Conservation (phyloP, 805 yeast species). For the Candida boleticola region DNA sequence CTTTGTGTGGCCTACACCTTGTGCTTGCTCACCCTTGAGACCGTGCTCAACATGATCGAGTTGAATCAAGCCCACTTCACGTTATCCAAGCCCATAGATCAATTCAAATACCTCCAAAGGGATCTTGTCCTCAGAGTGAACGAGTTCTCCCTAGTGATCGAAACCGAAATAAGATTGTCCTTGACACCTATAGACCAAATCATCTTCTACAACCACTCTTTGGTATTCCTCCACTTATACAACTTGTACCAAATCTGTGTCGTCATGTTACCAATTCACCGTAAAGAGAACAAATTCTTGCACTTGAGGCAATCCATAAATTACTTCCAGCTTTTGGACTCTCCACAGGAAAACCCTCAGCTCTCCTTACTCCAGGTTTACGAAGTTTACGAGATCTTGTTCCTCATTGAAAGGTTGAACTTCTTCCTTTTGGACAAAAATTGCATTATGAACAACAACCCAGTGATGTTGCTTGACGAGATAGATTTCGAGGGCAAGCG, state of each 20-base stretch:
- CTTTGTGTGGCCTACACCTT: constrained; percentile 3
- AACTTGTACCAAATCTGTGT: constrained; percentile 25
- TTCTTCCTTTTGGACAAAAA: constrained; percentile 18
- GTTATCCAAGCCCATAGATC: not conserved
- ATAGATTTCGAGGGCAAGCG: not conserved
- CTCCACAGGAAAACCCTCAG: not conserved
- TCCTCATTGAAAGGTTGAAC: constrained; percentile 24
- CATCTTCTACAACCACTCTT: constrained; percentile 28
- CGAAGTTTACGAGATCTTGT: constrained; percentile 32
- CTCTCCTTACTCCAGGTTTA: constrained; percentile 19
- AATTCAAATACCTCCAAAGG: not conserved
- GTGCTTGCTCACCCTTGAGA: constrained; percentile 2
- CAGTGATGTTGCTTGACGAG: not conserved
- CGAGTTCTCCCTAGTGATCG: constrained; percentile 1
- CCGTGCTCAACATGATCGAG: constrained; percentile 2
- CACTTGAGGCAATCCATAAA: constrained; percentile 28
- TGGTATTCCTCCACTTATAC: constrained; percentile 26
- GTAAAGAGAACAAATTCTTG: constrained; percentile 16
- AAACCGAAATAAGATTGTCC: constrained; percentile 3
- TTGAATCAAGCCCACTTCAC: not conserved
- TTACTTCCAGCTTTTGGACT: constrained; percentile 28
- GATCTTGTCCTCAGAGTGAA: not conserved
- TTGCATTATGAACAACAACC: constrained; percentile 13
- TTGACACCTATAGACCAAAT: not conserved
- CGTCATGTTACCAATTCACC: not conserved